These are phyloP conservation scores for Cyclocybe cylindracea DNA, from an alignment of 768 basidiomycete genomes.

Conservation along the genomic window DNA sequence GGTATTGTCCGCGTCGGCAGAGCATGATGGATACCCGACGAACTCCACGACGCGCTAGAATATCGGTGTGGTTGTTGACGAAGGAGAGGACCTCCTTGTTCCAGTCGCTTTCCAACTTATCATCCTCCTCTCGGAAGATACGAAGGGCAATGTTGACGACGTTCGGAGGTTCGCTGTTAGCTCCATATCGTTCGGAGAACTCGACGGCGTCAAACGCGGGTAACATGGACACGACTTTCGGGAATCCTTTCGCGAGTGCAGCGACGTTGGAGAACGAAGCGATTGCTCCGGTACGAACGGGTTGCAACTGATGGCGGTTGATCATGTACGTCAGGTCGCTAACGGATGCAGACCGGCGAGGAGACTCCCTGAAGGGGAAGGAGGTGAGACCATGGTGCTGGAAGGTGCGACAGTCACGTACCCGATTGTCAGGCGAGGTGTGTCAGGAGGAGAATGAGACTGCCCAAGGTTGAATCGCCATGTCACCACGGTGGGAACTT, in stretches of 20 bases:
- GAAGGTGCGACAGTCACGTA: conserved; percentile 22
- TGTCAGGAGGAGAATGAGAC: conserved; percentile 83
- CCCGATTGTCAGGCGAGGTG: conserved; percentile 64
- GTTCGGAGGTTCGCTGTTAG: conserved; percentile 77
- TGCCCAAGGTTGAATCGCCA: conserved; percentile 97
- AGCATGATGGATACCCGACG: conserved; percentile 91
- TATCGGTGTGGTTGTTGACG: conserved; percentile 63
- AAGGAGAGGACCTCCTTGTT: conserved; percentile 70
- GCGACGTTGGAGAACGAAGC: conserved; percentile 83
- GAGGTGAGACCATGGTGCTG: neutral
- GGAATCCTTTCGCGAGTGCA: conserved; percentile 72
- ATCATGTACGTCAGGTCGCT: conserved; percentile 96
- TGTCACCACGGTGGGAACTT: conserved; percentile 75
- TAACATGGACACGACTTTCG: conserved; percentile 69
- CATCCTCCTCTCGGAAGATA: conserved; percentile 79
- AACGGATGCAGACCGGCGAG: conserved; percentile 84
- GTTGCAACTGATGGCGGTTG: conserved; percentile 82
- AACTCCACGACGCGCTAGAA: conserved; percentile 76
- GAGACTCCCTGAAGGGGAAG: conserved; percentile 44
- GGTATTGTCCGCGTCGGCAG: conserved; percentile 90
- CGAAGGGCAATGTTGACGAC: conserved; percentile 94
- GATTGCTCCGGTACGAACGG: conserved; percentile 87
- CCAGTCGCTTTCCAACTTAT: conserved; percentile 77
- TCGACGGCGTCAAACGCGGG: conserved; percentile 75
- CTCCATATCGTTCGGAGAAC: conserved; percentile 74